A percentile compares a stretch with the other conserved stretches of the same genome.
Conservation (phyloP, 2,329 filamentous ascomycete genomes). For the Torrubiella hemipterigena region DNA sequence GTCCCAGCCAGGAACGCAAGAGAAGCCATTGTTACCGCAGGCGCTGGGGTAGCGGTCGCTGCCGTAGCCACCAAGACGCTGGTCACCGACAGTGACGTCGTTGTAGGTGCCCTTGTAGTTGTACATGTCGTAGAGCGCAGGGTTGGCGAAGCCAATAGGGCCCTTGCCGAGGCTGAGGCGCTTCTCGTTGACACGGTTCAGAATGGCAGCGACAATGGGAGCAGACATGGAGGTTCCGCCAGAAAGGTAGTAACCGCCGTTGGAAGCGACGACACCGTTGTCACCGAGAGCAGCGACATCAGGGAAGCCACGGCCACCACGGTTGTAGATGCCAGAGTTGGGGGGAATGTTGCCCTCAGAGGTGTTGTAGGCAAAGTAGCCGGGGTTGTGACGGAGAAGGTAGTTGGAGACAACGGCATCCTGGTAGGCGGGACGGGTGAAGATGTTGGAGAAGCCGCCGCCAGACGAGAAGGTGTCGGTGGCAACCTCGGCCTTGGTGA, state of each 20-base stretch:
- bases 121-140: not conserved
- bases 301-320: conserved; percentile 24
- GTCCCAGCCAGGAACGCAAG: not conserved
- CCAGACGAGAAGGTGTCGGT: conserved; percentile 10
- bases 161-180: not conserved
- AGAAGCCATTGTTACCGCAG: not conserved
- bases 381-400: conserved; percentile 22
- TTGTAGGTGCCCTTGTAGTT: not conserved
- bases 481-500: conserved; percentile 28
- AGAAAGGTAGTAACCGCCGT: conserved; percentile 10
- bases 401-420: conserved; percentile 21
- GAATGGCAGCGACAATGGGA: not conserved
- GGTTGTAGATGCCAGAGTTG: conserved; percentile 20
- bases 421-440: conserved; percentile 33
- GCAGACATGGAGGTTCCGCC: not conserved
- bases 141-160: not conserved
- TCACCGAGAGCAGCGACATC: conserved; percentile 30
- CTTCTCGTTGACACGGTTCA: not conserved
- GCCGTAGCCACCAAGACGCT: not conserved
- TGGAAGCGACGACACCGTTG: conserved; percentile 26
- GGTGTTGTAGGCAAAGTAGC: conserved; percentile 18
- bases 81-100: not conserved
- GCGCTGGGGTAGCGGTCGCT: not conserved
- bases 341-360: conserved; percentile 25
- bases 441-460: conserved; percentile 30